Evolutionary conservation across 2,329 filamentous ascomycete genomes (phyloP).

Genomic region (Pyrenochaeta sp.): DNA sequence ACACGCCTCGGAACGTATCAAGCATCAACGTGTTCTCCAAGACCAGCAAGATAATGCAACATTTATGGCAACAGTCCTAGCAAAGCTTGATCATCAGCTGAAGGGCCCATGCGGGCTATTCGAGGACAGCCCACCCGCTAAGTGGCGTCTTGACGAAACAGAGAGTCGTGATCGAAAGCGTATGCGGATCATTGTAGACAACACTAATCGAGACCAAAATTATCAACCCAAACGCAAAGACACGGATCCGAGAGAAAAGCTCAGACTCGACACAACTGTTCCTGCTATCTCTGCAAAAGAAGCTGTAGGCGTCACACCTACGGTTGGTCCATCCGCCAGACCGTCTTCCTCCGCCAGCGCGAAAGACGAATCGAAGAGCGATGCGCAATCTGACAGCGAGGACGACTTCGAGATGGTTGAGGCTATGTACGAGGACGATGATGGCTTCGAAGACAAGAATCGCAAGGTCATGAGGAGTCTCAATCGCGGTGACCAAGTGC

Average conservation of each 20-base stretch:
- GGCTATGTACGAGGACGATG: slow-evolving; percentile 84
- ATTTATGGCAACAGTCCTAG: slow-evolving; percentile 78
- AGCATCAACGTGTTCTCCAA: slow-evolving; percentile 86
- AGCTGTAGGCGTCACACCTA: slow-evolving; percentile 41
- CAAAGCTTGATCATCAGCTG: slow-evolving; percentile 80
- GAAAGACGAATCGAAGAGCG: slow-evolving; percentile 48
- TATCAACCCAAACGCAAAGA: slow-evolving; percentile 85
- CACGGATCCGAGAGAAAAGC: slow-evolving; percentile 60
- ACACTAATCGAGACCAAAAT: slow-evolving; percentile 69
- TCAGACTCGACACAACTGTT: slow-evolving; percentile 58
- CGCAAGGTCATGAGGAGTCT: slow-evolving; percentile 95
- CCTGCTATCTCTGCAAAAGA: slow-evolving; percentile 40
- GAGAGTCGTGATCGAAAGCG: slow-evolving; percentile 97
- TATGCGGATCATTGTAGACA: slow-evolving; percentile 83
- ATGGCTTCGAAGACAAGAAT: slow-evolving; percentile 96
- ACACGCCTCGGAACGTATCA: slow-evolving; percentile 88
- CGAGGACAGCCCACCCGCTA: slow-evolving; percentile 68
- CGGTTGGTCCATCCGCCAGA: slow-evolving; percentile 25
- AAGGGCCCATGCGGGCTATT: slow-evolving; percentile 83
- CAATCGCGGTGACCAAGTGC: slow-evolving; percentile 88
- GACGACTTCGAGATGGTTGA: slow-evolving; percentile 97
- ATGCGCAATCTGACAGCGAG: slow-evolving; percentile 64
- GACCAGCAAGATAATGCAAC: slow-evolving; percentile 91
- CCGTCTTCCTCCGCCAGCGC: slow-evolving; percentile 29
- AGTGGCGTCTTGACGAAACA: slow-evolving; percentile 94